Evolutionary conservation across 108 stramenopile species (phyloP), one percentile per base, ranked within the genome.

Genomic region (Seminavis robusta): DNA sequence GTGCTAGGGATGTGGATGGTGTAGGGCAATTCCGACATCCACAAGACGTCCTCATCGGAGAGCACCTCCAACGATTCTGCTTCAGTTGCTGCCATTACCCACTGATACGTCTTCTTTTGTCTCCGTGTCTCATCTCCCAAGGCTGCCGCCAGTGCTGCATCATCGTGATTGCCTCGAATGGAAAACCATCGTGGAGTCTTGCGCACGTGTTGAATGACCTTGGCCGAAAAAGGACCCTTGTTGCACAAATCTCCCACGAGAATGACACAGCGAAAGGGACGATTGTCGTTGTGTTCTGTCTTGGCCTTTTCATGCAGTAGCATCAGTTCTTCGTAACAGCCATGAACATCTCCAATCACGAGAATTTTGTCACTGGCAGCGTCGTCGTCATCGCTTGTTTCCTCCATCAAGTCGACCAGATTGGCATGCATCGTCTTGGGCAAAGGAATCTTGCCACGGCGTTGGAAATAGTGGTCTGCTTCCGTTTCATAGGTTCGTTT

Each of bases 221-320:
- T 59, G 4, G 83, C 76, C 11, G 88, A 93, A 15, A 71, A 26
- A 15, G 92, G 92, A 1, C 92, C 95, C 69, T 96, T 96, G 64
- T 94, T 96, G 55, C 83, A 83, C 53, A 96, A 75, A 65, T 96
- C 95, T 32, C 95, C 95, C 15, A 93, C 93, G 11, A 93, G 69
- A 24, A 96, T 63, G 2, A 96, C 74, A 30, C 70, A 66, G 23
- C 33, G 13, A 66, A 88, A 88, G 24, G 55, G 64, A 24, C 15
- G 37, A 1, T 54, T 52, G 19, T 67, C 32, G 38, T 82, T 83
- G 13, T 59, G 44, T 47, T 76, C 52, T 17, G 43, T 30, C 1
- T 64, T 38, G 25, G 86, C 87, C 51, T 79, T 81, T 39, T 70
- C 44, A n/a, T 86, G 63, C 31, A 94, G 60, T 6, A 31, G 17